These are phyloP conservation scores for Theileria parva DNA, from an alignment of 169 alveolate genomes.

Conservation along the genomic window DNA sequence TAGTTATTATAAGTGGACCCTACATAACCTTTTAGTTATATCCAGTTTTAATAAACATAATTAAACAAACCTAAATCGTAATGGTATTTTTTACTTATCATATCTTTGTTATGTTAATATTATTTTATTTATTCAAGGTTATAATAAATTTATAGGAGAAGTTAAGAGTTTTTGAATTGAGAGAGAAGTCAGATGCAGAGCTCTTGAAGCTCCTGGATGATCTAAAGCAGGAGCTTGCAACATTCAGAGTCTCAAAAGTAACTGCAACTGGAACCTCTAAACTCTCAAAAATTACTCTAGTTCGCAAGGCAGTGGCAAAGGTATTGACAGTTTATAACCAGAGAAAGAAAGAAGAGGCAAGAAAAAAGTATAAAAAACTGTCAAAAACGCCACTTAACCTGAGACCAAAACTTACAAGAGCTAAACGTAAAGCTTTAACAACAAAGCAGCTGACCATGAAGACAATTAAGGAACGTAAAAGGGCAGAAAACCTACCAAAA, in stretches of 20 bases:
- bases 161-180: conserved; percentile 82
- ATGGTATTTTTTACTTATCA: conserved; percentile 33
- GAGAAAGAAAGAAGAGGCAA: conserved; percentile 83
- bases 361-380: conserved; percentile 77
- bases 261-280: conserved; percentile 89
- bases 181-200: conserved; percentile 86
- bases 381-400: conserved; percentile 86
- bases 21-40: not conserved
- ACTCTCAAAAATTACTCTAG: conserved; percentile 83
- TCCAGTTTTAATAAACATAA: not conserved
- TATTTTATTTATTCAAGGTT: not conserved
- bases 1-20: not conserved
- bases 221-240: conserved; percentile 88
- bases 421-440: conserved; percentile 87
- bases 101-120: not conserved
- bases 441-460: conserved; percentile 81
- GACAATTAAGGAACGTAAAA: conserved; percentile 80
- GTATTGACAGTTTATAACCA: conserved; percentile 91
- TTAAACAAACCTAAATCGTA: not conserved
- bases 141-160: conserved; percentile 67
- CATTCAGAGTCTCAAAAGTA: conserved; percentile 86
- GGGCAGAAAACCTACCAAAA: conserved; percentile 59
- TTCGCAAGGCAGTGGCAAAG: conserved; percentile 91
- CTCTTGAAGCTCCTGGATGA: conserved; percentile 87
- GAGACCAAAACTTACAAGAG: conserved; percentile 90